phyloP scores from a whole-genome alignment of 2,329 filamentous ascomycete species.

The Hymenoscyphus infarciens region DNA sequence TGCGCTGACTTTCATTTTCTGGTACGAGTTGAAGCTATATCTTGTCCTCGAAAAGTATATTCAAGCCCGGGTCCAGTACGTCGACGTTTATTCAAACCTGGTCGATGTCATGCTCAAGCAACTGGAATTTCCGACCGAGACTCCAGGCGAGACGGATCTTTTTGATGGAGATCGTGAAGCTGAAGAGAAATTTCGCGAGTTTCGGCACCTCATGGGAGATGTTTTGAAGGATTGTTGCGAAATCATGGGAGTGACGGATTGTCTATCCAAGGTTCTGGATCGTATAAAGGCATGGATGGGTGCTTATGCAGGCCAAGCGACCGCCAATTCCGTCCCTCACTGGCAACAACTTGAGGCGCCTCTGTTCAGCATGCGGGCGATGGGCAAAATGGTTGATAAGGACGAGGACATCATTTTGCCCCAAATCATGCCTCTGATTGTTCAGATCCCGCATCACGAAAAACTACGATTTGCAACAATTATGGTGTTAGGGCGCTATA shows the following conservation, averaged over 20 bases:
- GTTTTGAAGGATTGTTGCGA: slow-evolving; percentile 96
- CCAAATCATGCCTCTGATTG: slow-evolving; percentile 87
- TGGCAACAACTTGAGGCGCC: slow-evolving; percentile 97
- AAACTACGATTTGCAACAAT: slow-evolving; percentile 98
- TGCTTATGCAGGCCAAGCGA: slow-evolving; percentile 73
- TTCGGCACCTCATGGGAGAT: slow-evolving; percentile 95
- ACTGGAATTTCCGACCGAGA: slow-evolving; percentile 80
- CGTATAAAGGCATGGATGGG: slow-evolving; percentile 86
- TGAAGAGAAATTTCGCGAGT: slow-evolving; percentile 95
- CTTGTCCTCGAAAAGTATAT: slow-evolving; percentile 87
- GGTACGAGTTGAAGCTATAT: slow-evolving; percentile 98
- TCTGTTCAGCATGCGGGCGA: slow-evolving; percentile 89
- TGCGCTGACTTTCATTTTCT: slow-evolving; percentile 91
- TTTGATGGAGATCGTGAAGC: slow-evolving; percentile 95
- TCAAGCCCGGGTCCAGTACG: slow-evolving; percentile 69
- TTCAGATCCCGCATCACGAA: slow-evolving; percentile 91
- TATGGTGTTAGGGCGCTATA: slow-evolving; percentile 95
- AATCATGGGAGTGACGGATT: slow-evolving; percentile 90
- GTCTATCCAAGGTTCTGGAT: slow-evolving; percentile 81
- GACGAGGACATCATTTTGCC: slow-evolving; percentile 85
- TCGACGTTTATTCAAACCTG: slow-evolving; percentile 81
- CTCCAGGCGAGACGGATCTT: slow-evolving; percentile 53
- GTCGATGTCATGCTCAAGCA: slow-evolving; percentile 92
- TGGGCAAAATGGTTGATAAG: slow-evolving; percentile 92
- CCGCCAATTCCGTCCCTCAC: slow-evolving; percentile 72